Base-by-base conservation (phyloP, 148 eudicot species). In the Nepenthes mirabilis region DNA sequence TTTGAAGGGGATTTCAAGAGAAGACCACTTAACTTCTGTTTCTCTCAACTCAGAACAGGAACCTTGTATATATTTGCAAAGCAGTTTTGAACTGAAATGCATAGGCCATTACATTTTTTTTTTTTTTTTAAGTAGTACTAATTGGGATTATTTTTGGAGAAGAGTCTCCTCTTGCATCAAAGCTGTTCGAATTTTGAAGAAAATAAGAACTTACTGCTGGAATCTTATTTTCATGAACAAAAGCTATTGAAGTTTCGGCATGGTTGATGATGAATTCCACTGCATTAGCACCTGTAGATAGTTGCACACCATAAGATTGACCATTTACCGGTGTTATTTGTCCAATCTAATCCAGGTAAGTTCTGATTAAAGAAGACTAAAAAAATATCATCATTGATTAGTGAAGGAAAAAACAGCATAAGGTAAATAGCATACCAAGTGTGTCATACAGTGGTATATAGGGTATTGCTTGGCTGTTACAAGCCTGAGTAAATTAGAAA, bases 201-300 rank as follows among this genome's bases (percentile, higher is more conserved):
- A 33, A 55, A 9, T 55, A 34, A 12, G 37, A 59, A 40, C 80
- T 62, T 81, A 93, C 99, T 48, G 95, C 65, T 2, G 82, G 80
- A 40, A 93, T 59, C 77, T 89, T 89, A 75, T 64, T 84, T 68
- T 93, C 95, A 68, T 86, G 99, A 65, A 86, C 80, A 61, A 93
- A 93, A 70, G 78, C 91, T 48, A 89, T 68, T 47, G 95, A 82
- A 62, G 89, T 73, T 75, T 93, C 86, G 62, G 99, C 97, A 72
- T 93, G 99, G 75, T 93, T 89, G 61, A 93, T 75, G 59, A 93
- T 89, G 80, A 82, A 93, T 77, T 93, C 99, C 56, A 89, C 91
- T 2, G 99, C 95, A 75, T 93, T 81, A 56, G 89, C 73, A 70
- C 97, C 99, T 93, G 82, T 65, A 59, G 60, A n/a, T 10, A 49